Base-by-base conservation (phyloP, 148 eudicot species). In the Pharnaceum exiguum region DNA sequence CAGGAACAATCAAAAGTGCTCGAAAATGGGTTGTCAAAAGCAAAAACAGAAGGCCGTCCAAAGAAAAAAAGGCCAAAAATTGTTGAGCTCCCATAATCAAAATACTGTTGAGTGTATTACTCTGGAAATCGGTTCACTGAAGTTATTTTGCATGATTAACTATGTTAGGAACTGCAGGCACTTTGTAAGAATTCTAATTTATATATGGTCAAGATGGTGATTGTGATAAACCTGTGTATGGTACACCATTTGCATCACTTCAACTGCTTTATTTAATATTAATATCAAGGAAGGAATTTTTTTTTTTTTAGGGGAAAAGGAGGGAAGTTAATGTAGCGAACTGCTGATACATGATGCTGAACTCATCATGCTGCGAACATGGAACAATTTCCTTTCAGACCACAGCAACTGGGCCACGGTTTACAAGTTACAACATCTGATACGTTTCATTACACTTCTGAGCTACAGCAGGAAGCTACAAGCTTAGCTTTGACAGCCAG, bases 41-140 rank as follows among this genome's bases (percentile, higher is more conserved):
- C 60, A 25, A 30, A 49, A 35, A 9, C 69, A 46, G 63, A 57
- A 62, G 61, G 67, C 9, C 16, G 36, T 31, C 65, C 61, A 21
- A 71, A 72, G 47, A 75, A 60, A 47, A 82, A 83, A 71, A 73
- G 63, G 24, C 69, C 90, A 10, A 86, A 84, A 63, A 90, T 90
- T 55, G 75, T 90, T 50, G 97, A 77, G 79, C 95, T 90, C 25
- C 51, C 80, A 13, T 82, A 56, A 59, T 3, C 8, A 15, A 13
- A 35, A 21, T 29, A 17, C 0, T 25, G n/a, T 53, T 30, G 25
- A 2, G 22, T 28, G 45, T 58, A 18, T 43, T 16, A 10, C n/a
- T n/a, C 19, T 17, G 29, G 15, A 7, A 17, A 13, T 42, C n/a
- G 15, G 2, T 5, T 7, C 13, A 13, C 19, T 1, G 16, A 22